Conservation (phyloP, 768 basidiomycete species). For the Tricholomella constricta region DNA sequence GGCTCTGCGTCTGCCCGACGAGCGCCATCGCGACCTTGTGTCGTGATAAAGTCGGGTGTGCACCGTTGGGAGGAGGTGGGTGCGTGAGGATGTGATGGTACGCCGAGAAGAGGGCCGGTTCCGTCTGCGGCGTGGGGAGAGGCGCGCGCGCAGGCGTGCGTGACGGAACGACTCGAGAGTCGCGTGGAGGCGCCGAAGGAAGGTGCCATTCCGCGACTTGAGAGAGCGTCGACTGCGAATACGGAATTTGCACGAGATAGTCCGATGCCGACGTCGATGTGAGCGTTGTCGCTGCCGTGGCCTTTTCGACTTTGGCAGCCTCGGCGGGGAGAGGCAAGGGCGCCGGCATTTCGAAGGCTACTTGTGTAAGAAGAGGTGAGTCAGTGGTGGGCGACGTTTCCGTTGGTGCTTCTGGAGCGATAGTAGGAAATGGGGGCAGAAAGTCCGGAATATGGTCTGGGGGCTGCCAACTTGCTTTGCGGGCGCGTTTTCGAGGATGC, state of each 20-base stretch:
- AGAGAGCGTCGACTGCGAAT: conserved; percentile 71
- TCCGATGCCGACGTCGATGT: conserved; percentile 61
- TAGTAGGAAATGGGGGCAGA: conserved; percentile 66
- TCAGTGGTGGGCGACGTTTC: conserved; percentile 6
- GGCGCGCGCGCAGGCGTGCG: conserved; percentile 32
- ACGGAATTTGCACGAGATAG: conserved; percentile 72
- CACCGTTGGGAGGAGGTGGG: conserved; percentile 51
- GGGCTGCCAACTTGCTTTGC: conserved; percentile 58
- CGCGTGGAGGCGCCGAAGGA: conserved; percentile 39
- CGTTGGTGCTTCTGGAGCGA: conserved; percentile 22
- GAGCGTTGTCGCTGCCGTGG: conserved; percentile 45
- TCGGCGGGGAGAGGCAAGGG: conserved; percentile 28
- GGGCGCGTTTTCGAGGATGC: conserved; percentile 52
- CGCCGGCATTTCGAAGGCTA: conserved; percentile 26
- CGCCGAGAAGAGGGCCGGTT: conserved; percentile 64
- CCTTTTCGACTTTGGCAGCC: conserved; percentile 36
- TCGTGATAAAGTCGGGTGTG: conserved; percentile 57
- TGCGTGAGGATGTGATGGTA: conserved; percentile 81
- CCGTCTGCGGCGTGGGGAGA: conserved; percentile 54
- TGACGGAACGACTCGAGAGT: conserved; percentile 17
- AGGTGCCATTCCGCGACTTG: conserved; percentile 70
- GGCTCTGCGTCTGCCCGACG: conserved; percentile 55
- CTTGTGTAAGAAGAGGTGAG: conserved; percentile 23
- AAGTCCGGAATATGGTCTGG: conserved; percentile 67
- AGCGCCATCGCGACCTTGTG: conserved; percentile 80